A percentile compares a stretch with the other conserved stretches of the same genome.
Evolutionary conservation across 2,329 filamentous ascomycete genomes (phyloP).

Genomic region (Trichothecium sympodiale): DNA sequence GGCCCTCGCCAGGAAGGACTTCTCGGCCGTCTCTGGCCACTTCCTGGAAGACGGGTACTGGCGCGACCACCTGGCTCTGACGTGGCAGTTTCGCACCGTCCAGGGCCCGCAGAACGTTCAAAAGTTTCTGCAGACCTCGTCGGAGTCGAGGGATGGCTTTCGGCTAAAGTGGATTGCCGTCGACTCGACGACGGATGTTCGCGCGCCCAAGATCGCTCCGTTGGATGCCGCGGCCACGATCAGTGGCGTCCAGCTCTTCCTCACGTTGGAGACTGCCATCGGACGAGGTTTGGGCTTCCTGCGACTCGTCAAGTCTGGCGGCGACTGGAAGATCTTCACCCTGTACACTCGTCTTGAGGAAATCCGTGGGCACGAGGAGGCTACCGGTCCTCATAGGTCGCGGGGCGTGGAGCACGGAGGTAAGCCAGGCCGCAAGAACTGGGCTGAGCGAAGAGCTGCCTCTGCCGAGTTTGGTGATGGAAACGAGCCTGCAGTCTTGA

Average conservation of each 20-base stretch:
- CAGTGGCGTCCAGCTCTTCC: constrained; percentile 44
- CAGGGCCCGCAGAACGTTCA: constrained; percentile 24
- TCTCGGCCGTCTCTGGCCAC: constrained; percentile 20
- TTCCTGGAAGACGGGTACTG: constrained; percentile 31
- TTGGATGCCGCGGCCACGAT: constrained; percentile 39
- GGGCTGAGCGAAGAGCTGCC: constrained; percentile 39
- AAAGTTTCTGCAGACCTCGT: constrained; percentile 22
- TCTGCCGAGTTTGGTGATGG: constrained; percentile 35
- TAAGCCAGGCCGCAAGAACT: constrained; percentile 43
- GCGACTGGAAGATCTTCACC: constrained; percentile 50
- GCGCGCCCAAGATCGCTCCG: constrained; percentile 28
- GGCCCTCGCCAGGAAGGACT: constrained; percentile 22
- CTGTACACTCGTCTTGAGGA: constrained; percentile 48
- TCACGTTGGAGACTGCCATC: constrained; percentile 39
- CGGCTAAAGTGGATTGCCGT: constrained; percentile 31
- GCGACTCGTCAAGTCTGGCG: constrained; percentile 32
- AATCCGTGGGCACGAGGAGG: constrained; percentile 43
- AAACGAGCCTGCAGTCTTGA: constrained; percentile 43
- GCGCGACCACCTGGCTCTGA: constrained; percentile 40
- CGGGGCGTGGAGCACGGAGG: constrained; percentile 46
- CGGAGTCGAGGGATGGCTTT: constrained; percentile 22
- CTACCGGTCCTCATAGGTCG: constrained; percentile 31
- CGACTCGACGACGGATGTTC: constrained; percentile 32
- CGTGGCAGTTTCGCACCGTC: constrained; percentile 38
- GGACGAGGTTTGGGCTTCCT: constrained; percentile 47